A percentile compares a stretch with the other conserved stretches of the same genome.
Conservation (phyloP, 768 basidiomycete genomes). For the Strobilomyces confusus region DNA sequence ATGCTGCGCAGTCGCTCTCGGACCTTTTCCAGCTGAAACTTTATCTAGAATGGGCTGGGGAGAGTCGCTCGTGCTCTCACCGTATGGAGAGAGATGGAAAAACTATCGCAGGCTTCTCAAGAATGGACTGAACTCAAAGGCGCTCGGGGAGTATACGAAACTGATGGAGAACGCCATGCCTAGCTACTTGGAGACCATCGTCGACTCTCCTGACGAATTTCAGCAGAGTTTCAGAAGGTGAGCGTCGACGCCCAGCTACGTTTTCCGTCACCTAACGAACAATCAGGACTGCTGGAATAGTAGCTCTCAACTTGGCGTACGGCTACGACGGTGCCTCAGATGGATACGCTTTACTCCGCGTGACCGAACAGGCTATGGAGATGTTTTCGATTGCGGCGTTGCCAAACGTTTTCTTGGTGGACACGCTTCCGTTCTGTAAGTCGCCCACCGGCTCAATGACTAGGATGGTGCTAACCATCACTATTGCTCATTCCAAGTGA, state of each 20-base stretch:
- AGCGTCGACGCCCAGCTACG: no score
- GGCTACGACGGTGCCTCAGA: background rate
- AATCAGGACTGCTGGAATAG: background rate
- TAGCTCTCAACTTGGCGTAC: background rate
- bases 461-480: background rate
- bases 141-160: background rate
- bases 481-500: background rate
- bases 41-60: background rate
- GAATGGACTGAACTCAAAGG: background rate
- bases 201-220: background rate
- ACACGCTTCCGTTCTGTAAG: background rate
- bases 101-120: background rate
- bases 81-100: background rate
- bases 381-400: background rate
- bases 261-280: background rate
- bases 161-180: background rate
- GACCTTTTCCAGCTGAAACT: background rate
- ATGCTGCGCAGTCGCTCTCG: background rate
- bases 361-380: background rate
- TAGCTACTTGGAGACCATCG: background rate
- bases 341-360: background rate
- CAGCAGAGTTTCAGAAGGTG: background rate
- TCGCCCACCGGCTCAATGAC: no score
- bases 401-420: background rate
- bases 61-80: background rate